These are phyloP conservation scores for Stropharia rugosoannulata DNA, from an alignment of 768 basidiomycete species.

Conservation along the genomic window DNA sequence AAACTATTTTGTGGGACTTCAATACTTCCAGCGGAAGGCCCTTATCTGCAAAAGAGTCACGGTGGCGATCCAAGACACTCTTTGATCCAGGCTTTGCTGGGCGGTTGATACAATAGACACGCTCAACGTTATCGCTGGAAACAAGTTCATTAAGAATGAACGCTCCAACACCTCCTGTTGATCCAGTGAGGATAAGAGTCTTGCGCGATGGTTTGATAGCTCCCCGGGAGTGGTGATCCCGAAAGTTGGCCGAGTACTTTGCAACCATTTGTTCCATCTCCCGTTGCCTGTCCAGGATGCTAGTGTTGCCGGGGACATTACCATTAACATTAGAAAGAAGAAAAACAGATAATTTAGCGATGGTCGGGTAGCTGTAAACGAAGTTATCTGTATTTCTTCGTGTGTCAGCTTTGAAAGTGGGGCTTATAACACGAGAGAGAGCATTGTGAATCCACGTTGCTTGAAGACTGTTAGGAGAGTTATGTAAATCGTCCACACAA, in stretches of 20 bases:
- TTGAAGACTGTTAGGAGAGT: neutral
- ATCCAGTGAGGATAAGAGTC: slow-evolving; percentile 8
- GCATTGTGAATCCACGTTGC: slow-evolving; percentile 11
- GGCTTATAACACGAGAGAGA: slow-evolving; percentile 1
- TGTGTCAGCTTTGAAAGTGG: slow-evolving; percentile 2
- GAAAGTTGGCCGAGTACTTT: slow-evolving; percentile 1
- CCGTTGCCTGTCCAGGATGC: neutral
- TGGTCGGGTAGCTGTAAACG: slow-evolving; percentile 9
- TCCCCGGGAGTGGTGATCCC: neutral
- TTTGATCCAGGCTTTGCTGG: neutral
- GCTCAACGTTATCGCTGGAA: neutral
- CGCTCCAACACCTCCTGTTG: slow-evolving; percentile 3
- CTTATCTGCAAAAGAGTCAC: neutral
- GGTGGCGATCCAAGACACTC: neutral
- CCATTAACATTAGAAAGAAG: neutral
- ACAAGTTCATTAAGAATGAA: neutral
- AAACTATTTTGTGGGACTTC: neutral
- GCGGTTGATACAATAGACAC: neutral
- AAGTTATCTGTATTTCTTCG: slow-evolving; percentile 3
- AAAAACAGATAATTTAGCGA: slow-evolving; percentile 1
- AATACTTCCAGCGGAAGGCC: neutral
- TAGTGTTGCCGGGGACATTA: neutral
- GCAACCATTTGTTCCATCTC: slow-evolving; percentile 5
- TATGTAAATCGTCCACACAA: neutral
- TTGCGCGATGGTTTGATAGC: neutral